Evolutionary conservation across 1,284 basidiomycete genomes (phyloP), one percentile per base, ranked within the genome.

Genomic region (Gastroboletus turbinatus): DNA sequence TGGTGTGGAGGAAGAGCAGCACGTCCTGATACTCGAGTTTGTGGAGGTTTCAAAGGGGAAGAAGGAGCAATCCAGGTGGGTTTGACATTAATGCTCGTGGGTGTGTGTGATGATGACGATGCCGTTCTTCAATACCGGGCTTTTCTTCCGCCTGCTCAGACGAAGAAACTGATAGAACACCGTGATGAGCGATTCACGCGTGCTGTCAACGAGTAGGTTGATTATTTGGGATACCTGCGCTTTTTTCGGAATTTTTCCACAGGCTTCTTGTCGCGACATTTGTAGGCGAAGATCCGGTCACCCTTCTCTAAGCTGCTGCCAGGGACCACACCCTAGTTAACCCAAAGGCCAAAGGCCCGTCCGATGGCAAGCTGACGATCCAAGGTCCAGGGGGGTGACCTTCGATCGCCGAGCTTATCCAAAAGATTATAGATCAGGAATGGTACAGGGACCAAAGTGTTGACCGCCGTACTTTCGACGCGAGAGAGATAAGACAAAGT

Each of bases 401-500:
- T 30, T 74, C 84, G 0, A 82, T 94, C 9, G 73, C 79, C 29
- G 29, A 30, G 29, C 11, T 11, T 30, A 11, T 11, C 10, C 11
- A 30, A 30, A 84, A 89, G 50, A 68, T 93, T 6, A 73, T 73
- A 55, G 68, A 76, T 25, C 78, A 85, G 55, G 73, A 77, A 1
- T 87, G 85, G 82, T 94, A 89, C 66, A 75, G 74, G 51, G 79
- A 81, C 23, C 90, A 93, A 70, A 88, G 94, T 27, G 74, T 79
- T 5, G 74, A 84, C 55, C 76, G 79, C 38, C 77, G 81, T 52
- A 80, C 77, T 0, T 76, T 87, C 25, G 77, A 80, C 7, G 78
- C 80, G 1, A 83, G 79, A 56, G 73, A 76, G 60, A 78, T 80
- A 1, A 83, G 79, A 55, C 73, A 76, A 60, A 87, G 90, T 83